phyloP scores from a whole-genome alignment of 805 yeast species.

The Yamadazyma phyllophila region DNA sequence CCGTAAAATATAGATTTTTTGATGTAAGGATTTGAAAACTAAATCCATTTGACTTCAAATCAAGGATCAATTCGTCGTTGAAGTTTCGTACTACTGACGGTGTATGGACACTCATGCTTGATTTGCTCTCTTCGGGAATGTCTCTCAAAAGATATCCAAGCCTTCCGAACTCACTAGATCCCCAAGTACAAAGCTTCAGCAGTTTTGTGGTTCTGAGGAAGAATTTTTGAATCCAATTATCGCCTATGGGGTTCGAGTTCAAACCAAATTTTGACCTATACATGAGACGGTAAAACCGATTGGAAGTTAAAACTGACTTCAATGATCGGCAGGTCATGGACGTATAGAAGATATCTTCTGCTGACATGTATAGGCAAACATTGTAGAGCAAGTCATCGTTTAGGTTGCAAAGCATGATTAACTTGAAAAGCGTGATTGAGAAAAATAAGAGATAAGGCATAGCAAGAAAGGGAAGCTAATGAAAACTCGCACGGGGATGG shows the following conservation, averaged over 20 bases:
- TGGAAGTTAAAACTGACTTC: conserved; percentile 23
- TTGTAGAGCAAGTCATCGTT: conserved; percentile 6
- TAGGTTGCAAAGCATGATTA: conserved; percentile 1
- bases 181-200: conserved; percentile 53
- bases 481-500: no score
- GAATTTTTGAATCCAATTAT: conserved; percentile 53
- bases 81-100: conserved; percentile 41
- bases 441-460: not conserved
- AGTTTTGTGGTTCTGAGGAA: conserved; percentile 29
- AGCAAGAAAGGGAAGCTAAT: not conserved
- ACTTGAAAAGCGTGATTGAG: not conserved
- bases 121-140: conserved; percentile 22
- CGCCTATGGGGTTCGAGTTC: conserved; percentile 36
- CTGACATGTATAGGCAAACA: conserved; percentile 21
- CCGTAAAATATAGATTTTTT: conserved; percentile 58
- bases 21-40: conserved; percentile 57
- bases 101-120: conserved; percentile 27
- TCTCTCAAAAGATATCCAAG: conserved; percentile 41
- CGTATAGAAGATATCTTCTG: conserved; percentile 40
- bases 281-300: conserved; percentile 20
- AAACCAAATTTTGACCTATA: conserved; percentile 46
- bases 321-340: conserved; percentile 39
- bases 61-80: conserved; percentile 34
- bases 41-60: conserved; percentile 63
- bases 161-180: conserved; percentile 41